phyloP scores from a whole-genome alignment of 1,284 basidiomycete species.

The Bjerkandera adusta region DNA sequence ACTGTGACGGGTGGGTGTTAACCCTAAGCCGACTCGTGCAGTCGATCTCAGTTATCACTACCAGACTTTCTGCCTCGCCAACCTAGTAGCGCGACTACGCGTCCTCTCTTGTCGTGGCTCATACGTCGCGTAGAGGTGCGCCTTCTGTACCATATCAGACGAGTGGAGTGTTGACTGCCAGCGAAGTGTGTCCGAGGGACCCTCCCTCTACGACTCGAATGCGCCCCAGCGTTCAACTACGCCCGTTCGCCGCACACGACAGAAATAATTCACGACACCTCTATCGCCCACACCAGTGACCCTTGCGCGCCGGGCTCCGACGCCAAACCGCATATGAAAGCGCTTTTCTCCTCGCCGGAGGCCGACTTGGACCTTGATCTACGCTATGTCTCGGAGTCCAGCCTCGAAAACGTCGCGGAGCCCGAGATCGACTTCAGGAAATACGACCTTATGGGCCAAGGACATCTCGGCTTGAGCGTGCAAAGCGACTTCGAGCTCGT shows the following conservation, averaged over 20 bases:
- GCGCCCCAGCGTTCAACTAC: slow-evolving; percentile 93
- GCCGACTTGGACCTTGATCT: slow-evolving; percentile 68
- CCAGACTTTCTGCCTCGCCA: slow-evolving; percentile 79
- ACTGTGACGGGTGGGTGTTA: slow-evolving; percentile 61
- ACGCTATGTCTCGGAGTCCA: slow-evolving; percentile 64
- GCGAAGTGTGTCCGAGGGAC: slow-evolving; percentile 71
- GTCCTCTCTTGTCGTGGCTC: slow-evolving; percentile 82
- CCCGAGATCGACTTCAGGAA: slow-evolving; percentile 57
- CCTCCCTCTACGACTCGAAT: slow-evolving; percentile 78
- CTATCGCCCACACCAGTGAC: slow-evolving; percentile 26
- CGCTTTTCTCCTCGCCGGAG: slow-evolving; percentile 56
- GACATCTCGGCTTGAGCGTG: slow-evolving; percentile 62
- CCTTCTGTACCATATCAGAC: neutral
- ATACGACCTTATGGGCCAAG: slow-evolving; percentile 62
- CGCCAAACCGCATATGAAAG: slow-evolving; percentile 50
- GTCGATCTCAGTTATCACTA: no score
- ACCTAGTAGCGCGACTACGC: slow-evolving; percentile 39
- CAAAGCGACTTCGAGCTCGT: slow-evolving; percentile 55
- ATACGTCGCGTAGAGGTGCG: slow-evolving; percentile 78
- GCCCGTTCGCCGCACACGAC: slow-evolving; percentile 74
- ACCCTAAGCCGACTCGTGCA: neutral
- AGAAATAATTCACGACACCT: slow-evolving; percentile 50
- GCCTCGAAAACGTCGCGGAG: slow-evolving; percentile 42
- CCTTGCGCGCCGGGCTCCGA: slow-evolving; percentile 12
- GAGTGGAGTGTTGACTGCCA: neutral